phyloP scores from a whole-genome alignment of 495 filamentous ascomycete species.

The Penicillium turbatum region DNA sequence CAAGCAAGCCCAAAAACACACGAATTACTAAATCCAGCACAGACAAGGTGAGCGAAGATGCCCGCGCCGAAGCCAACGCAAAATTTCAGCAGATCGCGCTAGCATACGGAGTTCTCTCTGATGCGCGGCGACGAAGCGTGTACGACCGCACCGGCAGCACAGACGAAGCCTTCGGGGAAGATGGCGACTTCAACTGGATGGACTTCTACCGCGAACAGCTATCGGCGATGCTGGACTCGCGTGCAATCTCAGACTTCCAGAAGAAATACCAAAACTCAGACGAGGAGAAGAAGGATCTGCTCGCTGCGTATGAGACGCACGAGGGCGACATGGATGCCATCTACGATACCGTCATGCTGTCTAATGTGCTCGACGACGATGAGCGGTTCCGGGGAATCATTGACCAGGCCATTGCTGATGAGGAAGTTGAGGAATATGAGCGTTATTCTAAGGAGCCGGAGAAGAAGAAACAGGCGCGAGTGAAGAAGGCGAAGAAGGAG shows the following conservation, averaged over 20 bases:
- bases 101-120: conserved; percentile 88
- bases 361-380: conserved; percentile 79
- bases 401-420: conserved; percentile 68
- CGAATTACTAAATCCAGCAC: conserved; percentile 2
- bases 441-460: conserved; percentile 69
- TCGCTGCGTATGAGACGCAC: conserved; percentile 65
- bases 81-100: conserved; percentile 89
- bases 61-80: conserved; percentile 63
- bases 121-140: conserved; percentile 66
- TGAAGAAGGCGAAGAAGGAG: conserved; percentile 61
- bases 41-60: conserved; percentile 67
- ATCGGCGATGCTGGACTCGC: conserved; percentile 61
- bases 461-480: conserved; percentile 56
- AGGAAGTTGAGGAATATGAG: conserved; percentile 59
- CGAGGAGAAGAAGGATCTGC: conserved; percentile 72
- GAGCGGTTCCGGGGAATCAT: conserved; percentile 76
- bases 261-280: conserved; percentile 78
- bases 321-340: conserved; percentile 70
- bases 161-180: conserved; percentile 67
- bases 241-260: conserved; percentile 68
- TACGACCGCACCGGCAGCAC: conserved; percentile 90
- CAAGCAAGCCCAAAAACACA: neutral
- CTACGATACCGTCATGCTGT: conserved; percentile 81
- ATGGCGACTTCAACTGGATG: conserved; percentile 82
- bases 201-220: conserved; percentile 84